Evolutionary conservation across 306 rosid species (phyloP), one percentile per base, ranked within the genome.

Genomic region (Amphicarpaea edgeworthii): DNA sequence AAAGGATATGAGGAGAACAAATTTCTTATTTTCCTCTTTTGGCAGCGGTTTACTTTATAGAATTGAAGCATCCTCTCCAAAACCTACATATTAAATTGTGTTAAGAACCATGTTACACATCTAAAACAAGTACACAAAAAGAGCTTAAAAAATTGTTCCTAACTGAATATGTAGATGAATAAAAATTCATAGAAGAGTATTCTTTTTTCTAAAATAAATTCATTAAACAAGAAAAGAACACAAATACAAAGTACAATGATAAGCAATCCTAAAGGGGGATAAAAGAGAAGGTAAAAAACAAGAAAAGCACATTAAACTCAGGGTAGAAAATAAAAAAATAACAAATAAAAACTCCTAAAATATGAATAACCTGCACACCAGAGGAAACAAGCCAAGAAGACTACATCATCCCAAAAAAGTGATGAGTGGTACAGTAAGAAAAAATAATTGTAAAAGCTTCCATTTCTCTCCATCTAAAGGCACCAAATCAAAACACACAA

Each of bases 1-100:
- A 94, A 87, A 68, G 97, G 98, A 84, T 88, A 84, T 37, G 83
- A 67, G 3, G 81, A 81, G 66, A 85, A 83, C 83, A 86, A 49
- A 9, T 7, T 8, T 65, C 11, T 68, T 61, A 83, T 50, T 83
- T 16, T 85, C 81, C 20, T 76, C 66, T 63, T 72, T 12, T 24
- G 77, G 34, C 26, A 64, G 17, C 42, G 49, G 28, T 79, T 76
- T n/a, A 60, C 74, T 38, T 46, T 72, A 84, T 83, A 84, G 82
- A 81, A 93, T 30, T 34, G 78, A 77, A 95, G 79, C 97, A 95
- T 90, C 88, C 88, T 82, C 68, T 84, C 77, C 23, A 95, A 76
- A 51, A 90, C 97, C 98, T 95, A 77, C 88, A 84, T 63, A 78
- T 26, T 68, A 57, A 57, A 64, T 41, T 68, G 32, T 64, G 32